phyloP scores from a whole-genome alignment of 1,284 basidiomycete genomes.

The Apiotrichum gracile region DNA sequence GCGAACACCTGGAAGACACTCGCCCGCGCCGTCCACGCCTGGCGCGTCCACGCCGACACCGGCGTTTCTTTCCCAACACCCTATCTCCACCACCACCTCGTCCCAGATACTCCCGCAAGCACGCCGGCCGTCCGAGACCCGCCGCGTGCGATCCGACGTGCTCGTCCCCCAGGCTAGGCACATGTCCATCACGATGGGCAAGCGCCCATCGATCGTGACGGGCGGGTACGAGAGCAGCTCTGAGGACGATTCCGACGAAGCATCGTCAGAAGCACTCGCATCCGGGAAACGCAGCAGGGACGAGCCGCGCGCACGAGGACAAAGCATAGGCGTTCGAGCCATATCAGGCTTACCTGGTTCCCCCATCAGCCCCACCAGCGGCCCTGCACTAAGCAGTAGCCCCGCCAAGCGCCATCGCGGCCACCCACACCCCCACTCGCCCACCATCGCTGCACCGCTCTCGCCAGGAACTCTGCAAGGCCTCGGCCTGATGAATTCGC shows the following conservation, averaged over 20 bases:
- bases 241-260: conserved; percentile 16
- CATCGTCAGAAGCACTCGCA: background rate
- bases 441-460: background rate
- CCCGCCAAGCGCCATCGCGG: background rate
- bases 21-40: too few species aligned
- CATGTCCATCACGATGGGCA: conserved; percentile 4
- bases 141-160: conserved; percentile 8
- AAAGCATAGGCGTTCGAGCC: background rate
- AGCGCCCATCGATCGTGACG: conserved; percentile 22
- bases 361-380: too few species aligned
- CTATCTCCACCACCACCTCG: background rate
- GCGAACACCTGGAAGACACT: too few species aligned
- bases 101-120: background rate
- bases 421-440: background rate
- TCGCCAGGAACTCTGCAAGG: background rate
- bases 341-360: background rate
- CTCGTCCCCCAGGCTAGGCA: background rate
- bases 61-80: background rate
- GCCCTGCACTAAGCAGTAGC: too few species aligned
- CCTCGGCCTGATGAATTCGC: conserved; percentile 5
- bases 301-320: background rate
- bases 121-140: background rate
- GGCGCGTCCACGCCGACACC: background rate
- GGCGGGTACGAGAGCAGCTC: conserved; percentile 38
- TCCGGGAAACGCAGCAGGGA: too few species aligned